phyloP scores from a whole-genome alignment of 306 rosid species.

The Astragalus membranaceus region DNA sequence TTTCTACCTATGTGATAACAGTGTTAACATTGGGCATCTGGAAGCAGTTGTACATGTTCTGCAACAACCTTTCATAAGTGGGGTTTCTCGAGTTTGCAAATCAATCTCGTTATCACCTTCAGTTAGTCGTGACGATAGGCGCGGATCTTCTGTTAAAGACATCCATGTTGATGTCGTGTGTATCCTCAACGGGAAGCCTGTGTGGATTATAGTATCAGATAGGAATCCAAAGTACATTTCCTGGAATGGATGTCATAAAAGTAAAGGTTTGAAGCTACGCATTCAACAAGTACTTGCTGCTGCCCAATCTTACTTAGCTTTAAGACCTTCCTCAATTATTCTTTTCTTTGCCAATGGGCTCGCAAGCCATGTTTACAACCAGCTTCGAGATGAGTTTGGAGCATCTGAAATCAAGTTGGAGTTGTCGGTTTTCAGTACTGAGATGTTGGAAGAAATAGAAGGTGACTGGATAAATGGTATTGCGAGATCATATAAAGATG shows the following conservation, averaged over 20 bases:
- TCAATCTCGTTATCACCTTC: conserved; percentile 48
- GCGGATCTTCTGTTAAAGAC: conserved; percentile 20
- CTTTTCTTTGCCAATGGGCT: conserved; percentile 78
- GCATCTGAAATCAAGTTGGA: conserved; percentile 48
- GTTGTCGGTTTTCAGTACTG: conserved; percentile 41
- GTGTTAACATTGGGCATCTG: conserved; percentile 82
- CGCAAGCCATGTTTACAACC: conserved; percentile 23
- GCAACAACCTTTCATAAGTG: conserved; percentile 66
- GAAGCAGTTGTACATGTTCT: conserved; percentile 79
- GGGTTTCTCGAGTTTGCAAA: conserved; percentile 89
- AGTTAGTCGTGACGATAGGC: conserved; percentile 13
- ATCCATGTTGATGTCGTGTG: conserved; percentile 71
- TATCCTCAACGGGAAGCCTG: conserved; percentile 60
- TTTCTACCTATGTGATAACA: conserved; percentile 23
- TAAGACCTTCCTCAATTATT: conserved; percentile 67
- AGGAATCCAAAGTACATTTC: conserved; percentile 70
- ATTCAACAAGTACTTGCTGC: conserved; percentile 50
- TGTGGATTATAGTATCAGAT: conserved; percentile 87
- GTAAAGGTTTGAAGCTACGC: conserved; percentile 59
- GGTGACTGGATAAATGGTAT: conserved; percentile 61
- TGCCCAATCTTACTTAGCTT: conserved; percentile 47
- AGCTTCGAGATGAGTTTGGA: conserved; percentile 46
- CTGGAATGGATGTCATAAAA: conserved; percentile 44
- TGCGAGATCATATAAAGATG: conserved; percentile 45
- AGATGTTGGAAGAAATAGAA: conserved; percentile 45